Percentiles rank a stretch among this genome's conserved stretches.
phyloP scores from a whole-genome alignment of 2,329 filamentous ascomycete genomes.

The Cadophora malorum region DNA sequence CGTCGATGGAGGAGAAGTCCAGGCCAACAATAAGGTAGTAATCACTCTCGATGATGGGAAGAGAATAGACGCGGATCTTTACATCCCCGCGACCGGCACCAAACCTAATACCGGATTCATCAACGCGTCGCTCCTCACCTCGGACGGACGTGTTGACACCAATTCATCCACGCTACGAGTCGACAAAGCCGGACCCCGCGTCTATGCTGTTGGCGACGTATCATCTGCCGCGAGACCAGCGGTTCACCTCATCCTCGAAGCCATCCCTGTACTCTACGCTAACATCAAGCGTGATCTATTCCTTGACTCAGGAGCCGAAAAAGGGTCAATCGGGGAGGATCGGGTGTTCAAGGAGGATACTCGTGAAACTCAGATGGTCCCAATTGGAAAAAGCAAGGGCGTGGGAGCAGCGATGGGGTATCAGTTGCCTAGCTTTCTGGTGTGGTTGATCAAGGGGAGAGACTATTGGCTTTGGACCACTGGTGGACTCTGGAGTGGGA shows the following conservation, averaged over 20 bases:
- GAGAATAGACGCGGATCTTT: conserved; percentile 52
- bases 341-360: conserved; percentile 51
- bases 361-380: conserved; percentile 54
- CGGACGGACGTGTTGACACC: conserved; percentile 50
- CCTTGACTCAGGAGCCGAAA: conserved; percentile 42
- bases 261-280: conserved; percentile 52
- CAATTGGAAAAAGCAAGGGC: conserved; percentile 53
- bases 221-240: conserved; percentile 49
- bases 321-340: conserved; percentile 40
- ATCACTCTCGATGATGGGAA: conserved; percentile 51
- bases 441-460: conserved; percentile 57
- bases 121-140: conserved; percentile 40
- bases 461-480: conserved; percentile 60
- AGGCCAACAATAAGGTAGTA: conserved; percentile 41
- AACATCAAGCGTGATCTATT: conserved; percentile 59
- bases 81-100: conserved; percentile 54
- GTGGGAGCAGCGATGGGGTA: conserved; percentile 54
- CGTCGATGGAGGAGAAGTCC: conserved; percentile 41
- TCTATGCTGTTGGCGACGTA: conserved; percentile 57
- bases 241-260: conserved; percentile 50
- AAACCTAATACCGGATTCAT: conserved; percentile 52
- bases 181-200: conserved; percentile 45
- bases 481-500: conserved; percentile 55
- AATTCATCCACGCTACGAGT: conserved; percentile 49
- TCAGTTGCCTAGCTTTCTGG: conserved; percentile 51